A percentile compares a stretch with the other conserved stretches of the same genome.
Evolutionary conservation across 768 basidiomycete genomes (phyloP).

Genomic region (Sporobolomyces phaffii): DNA sequence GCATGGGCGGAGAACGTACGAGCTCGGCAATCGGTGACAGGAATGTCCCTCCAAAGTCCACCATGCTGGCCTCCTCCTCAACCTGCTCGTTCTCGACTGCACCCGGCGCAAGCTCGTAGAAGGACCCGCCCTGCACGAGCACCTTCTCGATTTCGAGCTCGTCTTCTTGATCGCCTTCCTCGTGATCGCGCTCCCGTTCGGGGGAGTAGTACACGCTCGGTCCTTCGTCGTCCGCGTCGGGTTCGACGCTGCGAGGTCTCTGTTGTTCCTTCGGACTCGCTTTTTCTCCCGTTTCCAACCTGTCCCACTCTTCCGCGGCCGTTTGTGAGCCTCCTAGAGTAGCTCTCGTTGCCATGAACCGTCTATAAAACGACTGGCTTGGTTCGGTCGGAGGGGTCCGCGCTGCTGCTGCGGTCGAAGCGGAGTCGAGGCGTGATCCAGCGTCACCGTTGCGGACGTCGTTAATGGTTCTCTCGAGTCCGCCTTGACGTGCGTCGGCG

Average conservation of each 20-base stretch:
- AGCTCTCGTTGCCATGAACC: slow-evolving; percentile 20
- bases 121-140: background rate
- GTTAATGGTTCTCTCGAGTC: no score
- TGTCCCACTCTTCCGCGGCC: slow-evolving; percentile 25
- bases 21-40: slow-evolving; percentile 29
- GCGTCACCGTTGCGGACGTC: no score
- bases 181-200: background rate
- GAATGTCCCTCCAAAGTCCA: slow-evolving; percentile 10
- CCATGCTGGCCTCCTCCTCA: background rate
- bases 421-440: background rate
- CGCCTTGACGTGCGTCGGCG: no score
- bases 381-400: background rate
- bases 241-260: background rate
- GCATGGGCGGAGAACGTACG: background rate
- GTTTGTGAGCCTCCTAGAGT: background rate
- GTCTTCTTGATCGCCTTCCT: background rate
- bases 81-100: background rate
- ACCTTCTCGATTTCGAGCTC: slow-evolving; percentile 6
- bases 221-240: background rate
- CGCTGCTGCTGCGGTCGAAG: background rate
- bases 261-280: slow-evolving; percentile 19
- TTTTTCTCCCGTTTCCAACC: slow-evolving; percentile 29
- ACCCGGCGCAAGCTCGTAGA: background rate
- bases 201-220: slow-evolving; percentile 16
- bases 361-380: slow-evolving; percentile 27